Percentiles rank a stretch among this genome's conserved stretches.
Evolutionary conservation across 768 basidiomycete species (phyloP).

Genomic region (Leccinum barrowsii): DNA sequence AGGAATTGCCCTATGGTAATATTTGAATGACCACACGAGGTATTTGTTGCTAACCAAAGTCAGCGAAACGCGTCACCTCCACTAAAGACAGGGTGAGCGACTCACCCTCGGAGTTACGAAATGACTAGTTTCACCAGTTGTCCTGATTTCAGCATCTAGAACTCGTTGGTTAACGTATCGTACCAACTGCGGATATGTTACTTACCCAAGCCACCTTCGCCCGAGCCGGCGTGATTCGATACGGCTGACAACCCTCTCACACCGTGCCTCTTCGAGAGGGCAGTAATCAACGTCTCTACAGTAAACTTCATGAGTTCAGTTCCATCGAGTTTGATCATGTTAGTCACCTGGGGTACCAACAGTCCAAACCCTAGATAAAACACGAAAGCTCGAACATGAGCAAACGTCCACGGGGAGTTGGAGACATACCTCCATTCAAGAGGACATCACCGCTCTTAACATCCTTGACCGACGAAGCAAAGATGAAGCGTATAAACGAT

Average conservation of each 20-base stretch:
- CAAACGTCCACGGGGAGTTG: constrained; percentile 21
- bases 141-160: constrained; percentile 64
- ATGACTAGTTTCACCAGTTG: constrained; percentile 81
- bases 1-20: no score
- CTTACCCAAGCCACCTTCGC: constrained; percentile 64
- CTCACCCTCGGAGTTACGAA: constrained; percentile 81
- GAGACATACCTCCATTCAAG: constrained; percentile 69
- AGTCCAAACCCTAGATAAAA: constrained; percentile 71
- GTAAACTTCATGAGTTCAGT: neutral
- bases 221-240: constrained; percentile 80
- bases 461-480: constrained; percentile 52
- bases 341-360: constrained; percentile 72
- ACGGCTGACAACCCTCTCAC: constrained; percentile 72
- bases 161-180: neutral
- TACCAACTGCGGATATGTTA: neutral
- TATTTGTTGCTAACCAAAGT: constrained; percentile 62
- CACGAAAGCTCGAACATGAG: neutral
- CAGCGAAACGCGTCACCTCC: neutral
- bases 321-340: neutral
- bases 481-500: no score
- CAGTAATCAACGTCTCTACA: constrained; percentile 73
- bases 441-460: constrained; percentile 74
- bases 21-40: constrained; percentile 40
- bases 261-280: constrained; percentile 67
- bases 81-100: neutral